phyloP scores from a whole-genome alignment of 192 early-diverging fungal species.

The Backusella tarrabulga region DNA sequence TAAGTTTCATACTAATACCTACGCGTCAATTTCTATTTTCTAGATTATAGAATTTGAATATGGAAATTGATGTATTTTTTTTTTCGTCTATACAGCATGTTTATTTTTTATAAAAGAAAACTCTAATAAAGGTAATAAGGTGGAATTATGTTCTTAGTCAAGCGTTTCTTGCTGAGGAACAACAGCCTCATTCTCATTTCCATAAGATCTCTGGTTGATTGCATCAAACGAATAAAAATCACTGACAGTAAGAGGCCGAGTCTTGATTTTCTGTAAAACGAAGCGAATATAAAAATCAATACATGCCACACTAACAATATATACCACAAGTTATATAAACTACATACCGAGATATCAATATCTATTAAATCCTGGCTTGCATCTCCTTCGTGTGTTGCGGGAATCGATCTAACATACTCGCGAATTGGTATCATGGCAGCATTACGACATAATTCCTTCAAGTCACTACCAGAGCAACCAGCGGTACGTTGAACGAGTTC shows the following conservation, averaged over 20 bases:
- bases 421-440: constrained; percentile 95
- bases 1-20: background rate
- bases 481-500: constrained; percentile 71
- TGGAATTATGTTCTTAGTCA: background rate
- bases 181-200: background rate
- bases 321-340: background rate
- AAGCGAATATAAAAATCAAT: background rate
- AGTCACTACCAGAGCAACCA: constrained; percentile 89
- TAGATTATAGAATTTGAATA: background rate
- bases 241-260: constrained; percentile 21
- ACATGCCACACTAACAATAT: background rate
- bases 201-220: constrained; percentile 15
- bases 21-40: background rate
- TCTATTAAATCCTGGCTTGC: constrained; percentile 29
- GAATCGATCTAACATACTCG: constrained; percentile 67
- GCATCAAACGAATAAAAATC: constrained; percentile 29
- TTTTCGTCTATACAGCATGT: background rate
- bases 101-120: background rate
- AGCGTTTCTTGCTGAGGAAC: constrained; percentile 26
- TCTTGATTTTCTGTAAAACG: constrained; percentile 25
- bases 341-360: constrained; percentile 24
- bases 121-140: background rate
- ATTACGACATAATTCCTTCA: constrained; percentile 97
- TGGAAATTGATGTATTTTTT: background rate
- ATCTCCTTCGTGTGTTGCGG: constrained; percentile 15